Base-by-base conservation (phyloP, 768 basidiomycete genomes). In the Suillus alpinus region DNA sequence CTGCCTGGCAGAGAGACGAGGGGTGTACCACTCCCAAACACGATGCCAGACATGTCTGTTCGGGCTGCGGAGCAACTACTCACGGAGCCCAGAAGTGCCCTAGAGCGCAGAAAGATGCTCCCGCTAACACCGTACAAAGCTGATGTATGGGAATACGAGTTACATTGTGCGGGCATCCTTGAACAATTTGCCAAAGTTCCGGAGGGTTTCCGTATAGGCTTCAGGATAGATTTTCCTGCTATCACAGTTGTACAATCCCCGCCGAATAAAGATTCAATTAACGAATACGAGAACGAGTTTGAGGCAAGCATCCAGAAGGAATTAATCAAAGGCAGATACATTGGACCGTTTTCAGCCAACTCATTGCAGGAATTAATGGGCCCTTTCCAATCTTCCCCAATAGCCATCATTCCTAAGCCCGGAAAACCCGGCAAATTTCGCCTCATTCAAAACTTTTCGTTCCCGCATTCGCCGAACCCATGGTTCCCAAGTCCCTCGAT, bases 381-480 rank as follows among this genome's bases (percentile, higher is more conserved):
- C 2, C 67, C 65, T 1, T 68, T 66, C 57, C 64, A 69, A 49
- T 53, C 65, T 0, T 65, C 65, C 23, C 68, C 65, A 0, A 40
- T 63, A 4, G 62, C 61, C 20, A 62, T 80, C 9, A 70, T 79
- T 6, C 77, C 75, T 0, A 81, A 82, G 43, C 60, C 72, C 0
- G 69, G 72, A 0, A 75, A 73, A 39, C 70, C 71, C 0, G 70
- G 66, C 0, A 76, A 76, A 57, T 78, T 65, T 50, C 63, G 73
- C 0, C 52, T 71, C 3, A 63, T 81, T 1, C 77, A 80, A n/a
- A 76, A 81, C 56, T 69, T 78, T 20, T 79, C 77, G 0, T 70
- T 66, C 44, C 76, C 75, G 0, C 64, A 53, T 3, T 23, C 26
- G 0, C 56, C 59, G 1, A 43, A 49, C 1, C 2, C 46, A 3